Evolutionary conservation across 2,329 filamentous ascomycete genomes (phyloP).

Genomic region (Pseudocercospora cruenta): DNA sequence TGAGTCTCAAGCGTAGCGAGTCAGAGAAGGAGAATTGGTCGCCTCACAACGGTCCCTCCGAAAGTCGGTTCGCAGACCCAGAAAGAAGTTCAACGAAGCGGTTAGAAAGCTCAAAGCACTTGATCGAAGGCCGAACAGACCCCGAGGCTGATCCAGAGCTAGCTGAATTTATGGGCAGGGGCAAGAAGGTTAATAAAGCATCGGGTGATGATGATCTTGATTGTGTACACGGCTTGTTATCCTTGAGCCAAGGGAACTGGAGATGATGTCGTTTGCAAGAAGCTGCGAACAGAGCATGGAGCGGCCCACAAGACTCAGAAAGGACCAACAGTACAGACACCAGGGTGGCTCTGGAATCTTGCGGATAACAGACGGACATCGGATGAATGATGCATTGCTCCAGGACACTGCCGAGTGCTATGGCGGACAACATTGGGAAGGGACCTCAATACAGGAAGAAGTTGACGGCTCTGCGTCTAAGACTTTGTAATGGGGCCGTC

Average conservation of each 20-base stretch:
- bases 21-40: conserved; percentile 97
- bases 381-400: too few relatives aligned
- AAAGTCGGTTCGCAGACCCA: background rate
- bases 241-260: conserved; percentile 92
- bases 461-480: background rate
- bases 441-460: background rate
- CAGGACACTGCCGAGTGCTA: too few relatives aligned
- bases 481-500: too few relatives aligned
- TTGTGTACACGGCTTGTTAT: conserved; percentile 85
- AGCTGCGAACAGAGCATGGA: background rate
- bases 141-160: conserved; percentile 65
- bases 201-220: conserved; percentile 69
- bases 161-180: conserved; percentile 71
- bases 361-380: too few relatives aligned
- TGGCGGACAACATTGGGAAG: background rate
- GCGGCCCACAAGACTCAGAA: background rate
- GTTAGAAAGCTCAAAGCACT: background rate
- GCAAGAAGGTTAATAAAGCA: conserved; percentile 42
- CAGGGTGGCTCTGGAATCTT: too few relatives aligned
- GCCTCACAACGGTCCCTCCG: conserved; percentile 48
- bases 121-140: conserved; percentile 2
- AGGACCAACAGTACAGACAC: background rate
- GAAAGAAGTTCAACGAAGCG: background rate
- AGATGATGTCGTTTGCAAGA: conserved; percentile 38
- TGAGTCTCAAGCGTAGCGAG: conserved; percentile 64